Base-by-base conservation (phyloP, 2,329 filamentous ascomycete genomes). In the Colletotrichum noveboracense region DNA sequence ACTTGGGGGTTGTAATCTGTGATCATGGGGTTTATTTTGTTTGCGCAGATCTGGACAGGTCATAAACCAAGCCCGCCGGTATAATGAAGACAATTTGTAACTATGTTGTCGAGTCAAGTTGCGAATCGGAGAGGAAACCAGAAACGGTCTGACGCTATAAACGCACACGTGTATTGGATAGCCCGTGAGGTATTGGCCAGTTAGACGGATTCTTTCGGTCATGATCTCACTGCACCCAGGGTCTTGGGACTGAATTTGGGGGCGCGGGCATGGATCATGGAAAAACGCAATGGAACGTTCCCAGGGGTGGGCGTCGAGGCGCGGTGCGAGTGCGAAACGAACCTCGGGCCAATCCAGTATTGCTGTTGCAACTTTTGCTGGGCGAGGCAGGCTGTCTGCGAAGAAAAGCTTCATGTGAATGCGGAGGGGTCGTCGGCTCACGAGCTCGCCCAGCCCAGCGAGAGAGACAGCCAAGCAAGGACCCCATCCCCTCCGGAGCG, bases 391-490 rank as follows among this genome's bases (percentile, higher is more conserved):
- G 43, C 43, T 52, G 43, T 52, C 26, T 61, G 55, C 34, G 26
- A 56, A 36, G 26, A 52, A 52, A 24, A 65, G 68, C 58, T 71
- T 71, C 68, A 71, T 71, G 68, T 71, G 68, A 71, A 64, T 65
- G 68, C 30, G 68, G 60, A 65, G 30, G 58, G 68, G 38, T 34
- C 30, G 58, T 30, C 34, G 32, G 36, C 62, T 43, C 30, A 24
- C 26, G 18, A 28, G 56, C 28, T 21, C 43, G 43, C 43, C 43
- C 43, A 48, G 43, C 43, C 43, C 43, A 61, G 5, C 28, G 26
- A 61, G 18, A n/a, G 18, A 32, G 28, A 61, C 52, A 28, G 13
- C 24, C 21, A 48, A 38, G 55, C 32, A 32, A 43, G 55, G 66
- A 34, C 18, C 67, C 43, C 36, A 34, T 61, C 28, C 38, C 24